Percentiles rank a stretch among this genome's conserved stretches.
phyloP scores from a whole-genome alignment of 805 yeast species.

The Yarrowia deformans region DNA sequence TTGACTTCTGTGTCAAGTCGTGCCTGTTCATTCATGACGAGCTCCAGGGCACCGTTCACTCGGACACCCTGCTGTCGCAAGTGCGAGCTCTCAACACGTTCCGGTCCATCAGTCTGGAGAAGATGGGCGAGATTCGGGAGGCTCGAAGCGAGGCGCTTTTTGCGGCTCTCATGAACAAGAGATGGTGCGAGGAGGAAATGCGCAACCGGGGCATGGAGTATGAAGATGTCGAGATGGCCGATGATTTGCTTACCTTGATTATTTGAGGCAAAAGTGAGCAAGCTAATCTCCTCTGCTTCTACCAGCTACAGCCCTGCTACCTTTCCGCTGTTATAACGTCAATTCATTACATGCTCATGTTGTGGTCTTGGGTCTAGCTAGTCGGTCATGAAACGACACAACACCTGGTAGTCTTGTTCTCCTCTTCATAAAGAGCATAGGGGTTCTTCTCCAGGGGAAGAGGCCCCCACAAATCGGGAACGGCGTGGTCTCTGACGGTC shows the following conservation, averaged over 20 bases:
- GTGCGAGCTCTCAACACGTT: slow-evolving; percentile 11
- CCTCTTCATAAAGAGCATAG: neutral
- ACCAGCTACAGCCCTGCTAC: neutral
- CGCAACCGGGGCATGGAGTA: slow-evolving; percentile 5
- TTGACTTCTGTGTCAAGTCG: slow-evolving; percentile 24
- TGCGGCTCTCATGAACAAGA: slow-evolving; percentile 15
- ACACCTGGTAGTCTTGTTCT: slow-evolving; percentile 6
- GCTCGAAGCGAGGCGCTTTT: slow-evolving; percentile 16
- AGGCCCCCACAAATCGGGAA: slow-evolving; percentile 28
- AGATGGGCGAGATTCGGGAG: slow-evolving; percentile 20
- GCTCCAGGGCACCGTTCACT: slow-evolving; percentile 16
- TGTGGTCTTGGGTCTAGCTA: too few species aligned
- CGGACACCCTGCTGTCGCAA: slow-evolving; percentile 1
- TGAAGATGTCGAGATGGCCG: neutral
- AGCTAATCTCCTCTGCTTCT: too few species aligned
- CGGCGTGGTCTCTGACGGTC: slow-evolving; percentile 8
- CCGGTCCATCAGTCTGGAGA: slow-evolving; percentile 25
- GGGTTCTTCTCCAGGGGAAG: slow-evolving; percentile 19
- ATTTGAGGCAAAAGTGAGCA: neutral
- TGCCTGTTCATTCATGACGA: slow-evolving; percentile 20
- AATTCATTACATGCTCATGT: neutral
- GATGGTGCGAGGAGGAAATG: slow-evolving; percentile 30
- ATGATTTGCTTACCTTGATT: neutral
- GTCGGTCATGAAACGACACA: slow-evolving; percentile 1
- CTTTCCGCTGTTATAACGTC: neutral